These are phyloP conservation scores for Boletus mariae DNA, from an alignment of 1,284 basidiomycete species.

Conservation along the genomic window DNA sequence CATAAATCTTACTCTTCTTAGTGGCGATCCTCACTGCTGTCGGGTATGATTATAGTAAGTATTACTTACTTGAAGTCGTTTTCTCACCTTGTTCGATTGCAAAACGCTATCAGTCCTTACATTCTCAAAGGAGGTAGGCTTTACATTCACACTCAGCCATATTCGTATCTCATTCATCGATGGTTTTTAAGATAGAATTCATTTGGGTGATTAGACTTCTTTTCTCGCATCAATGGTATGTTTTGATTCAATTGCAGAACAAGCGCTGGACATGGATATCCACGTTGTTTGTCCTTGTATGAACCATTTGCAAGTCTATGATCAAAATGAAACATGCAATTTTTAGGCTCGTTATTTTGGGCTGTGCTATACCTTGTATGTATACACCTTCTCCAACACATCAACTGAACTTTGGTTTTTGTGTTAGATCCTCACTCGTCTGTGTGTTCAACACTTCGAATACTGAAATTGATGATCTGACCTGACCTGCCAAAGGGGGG, in stretches of 20 bases:
- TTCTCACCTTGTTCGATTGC: too few species aligned
- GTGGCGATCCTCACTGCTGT: too few species aligned
- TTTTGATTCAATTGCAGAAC: background rate
- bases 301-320: too few species aligned
- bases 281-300: background rate
- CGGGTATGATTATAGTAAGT: background rate
- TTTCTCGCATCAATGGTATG: too few species aligned
- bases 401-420: too few species aligned
- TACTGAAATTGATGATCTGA: background rate
- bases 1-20: too few species aligned
- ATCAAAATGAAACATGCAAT: background rate
- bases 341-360: background rate
- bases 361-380: background rate
- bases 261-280: background rate
- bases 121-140: background rate
- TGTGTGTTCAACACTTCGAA: background rate
- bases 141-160: too few species aligned
- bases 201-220: background rate
- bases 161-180: too few species aligned
- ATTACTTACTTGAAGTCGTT: background rate
- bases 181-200: background rate
- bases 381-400: background rate
- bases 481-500: background rate
- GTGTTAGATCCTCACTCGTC: too few species aligned
- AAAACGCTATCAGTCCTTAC: background rate